A percentile compares a stretch with the other conserved stretches of the same genome.
These are phyloP conservation scores for Phytophthora aleatoria DNA, from an alignment of 352 stramenopile species.

Conservation along the genomic window DNA sequence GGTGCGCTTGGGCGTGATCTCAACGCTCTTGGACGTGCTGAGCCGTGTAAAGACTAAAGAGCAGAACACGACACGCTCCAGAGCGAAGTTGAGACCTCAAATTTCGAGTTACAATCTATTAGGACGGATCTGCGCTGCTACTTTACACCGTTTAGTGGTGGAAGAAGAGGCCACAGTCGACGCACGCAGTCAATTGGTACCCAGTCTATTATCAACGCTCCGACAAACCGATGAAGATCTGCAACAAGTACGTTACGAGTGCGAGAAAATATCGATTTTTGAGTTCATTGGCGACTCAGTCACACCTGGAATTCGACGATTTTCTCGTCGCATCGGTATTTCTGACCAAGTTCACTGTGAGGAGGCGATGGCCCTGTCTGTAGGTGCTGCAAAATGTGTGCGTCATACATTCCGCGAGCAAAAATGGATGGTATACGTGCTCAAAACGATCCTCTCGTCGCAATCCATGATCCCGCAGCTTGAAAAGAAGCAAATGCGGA, in stretches of 20 bases:
- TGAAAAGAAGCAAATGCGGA: constrained; percentile 71
- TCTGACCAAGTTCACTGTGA: not conserved
- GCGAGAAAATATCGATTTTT: constrained; percentile 45
- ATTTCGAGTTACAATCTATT: constrained; percentile 27
- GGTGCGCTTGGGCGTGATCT: constrained; percentile 57
- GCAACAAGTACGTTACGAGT: constrained; percentile 61
- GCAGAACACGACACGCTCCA: constrained; percentile 15
- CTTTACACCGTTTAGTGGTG: constrained; percentile 67
- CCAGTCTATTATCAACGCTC: constrained; percentile 62
- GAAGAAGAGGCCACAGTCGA: constrained; percentile 60
- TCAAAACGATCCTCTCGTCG: constrained; percentile 73
- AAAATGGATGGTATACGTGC: constrained; percentile 73
- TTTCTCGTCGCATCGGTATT: not conserved
- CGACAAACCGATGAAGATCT: constrained; percentile 65
- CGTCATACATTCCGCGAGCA: constrained; percentile 62
- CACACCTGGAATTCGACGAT: not conserved
- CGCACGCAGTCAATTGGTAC: constrained; percentile 42
- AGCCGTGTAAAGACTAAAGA: constrained; percentile 7
- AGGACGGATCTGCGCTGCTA: constrained; percentile 62
- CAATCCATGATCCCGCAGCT: constrained; percentile 64
- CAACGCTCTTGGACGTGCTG: constrained; percentile 55
- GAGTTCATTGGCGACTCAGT: not conserved
- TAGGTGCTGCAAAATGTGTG: constrained; percentile 36
- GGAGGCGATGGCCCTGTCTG: not conserved
- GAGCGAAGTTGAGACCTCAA: constrained; percentile 4